Percentiles rank a stretch among this genome's conserved stretches.
phyloP scores from a whole-genome alignment of 2,329 filamentous ascomycete genomes.

The Colletotrichum limetticola region DNA sequence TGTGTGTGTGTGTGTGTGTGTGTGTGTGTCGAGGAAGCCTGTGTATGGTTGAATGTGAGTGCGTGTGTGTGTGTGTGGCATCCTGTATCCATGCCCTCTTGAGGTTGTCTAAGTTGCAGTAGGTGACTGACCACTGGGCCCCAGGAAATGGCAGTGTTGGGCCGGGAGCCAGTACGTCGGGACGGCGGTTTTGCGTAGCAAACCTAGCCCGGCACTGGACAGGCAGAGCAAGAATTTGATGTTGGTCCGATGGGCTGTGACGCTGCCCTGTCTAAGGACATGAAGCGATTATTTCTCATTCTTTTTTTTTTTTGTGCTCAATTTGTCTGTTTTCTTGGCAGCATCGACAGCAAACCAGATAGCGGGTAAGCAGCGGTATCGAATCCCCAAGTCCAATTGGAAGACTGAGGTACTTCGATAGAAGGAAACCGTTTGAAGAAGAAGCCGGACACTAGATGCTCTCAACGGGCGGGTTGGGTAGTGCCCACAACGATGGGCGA shows the following conservation, averaged over 20 bases:
- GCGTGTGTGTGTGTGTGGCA: neutral
- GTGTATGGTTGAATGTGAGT: neutral
- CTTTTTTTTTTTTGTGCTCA: neutral
- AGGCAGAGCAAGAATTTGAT: constrained; percentile 11
- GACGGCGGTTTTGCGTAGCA: constrained; percentile 28
- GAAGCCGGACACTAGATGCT: neutral
- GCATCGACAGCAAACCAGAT: constrained; percentile 10
- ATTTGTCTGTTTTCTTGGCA: constrained; percentile 20
- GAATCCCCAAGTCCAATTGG: constrained; percentile 2
- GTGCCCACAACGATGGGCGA: neutral
- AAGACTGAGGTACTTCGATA: neutral
- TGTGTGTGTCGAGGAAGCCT: neutral
- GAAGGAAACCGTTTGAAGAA: neutral
- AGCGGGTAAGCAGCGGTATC: constrained; percentile 10
- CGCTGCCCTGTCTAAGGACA: neutral
- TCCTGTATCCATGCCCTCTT: neutral
- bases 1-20: neutral
- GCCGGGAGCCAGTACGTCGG: constrained; percentile 34
- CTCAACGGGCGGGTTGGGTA: constrained; percentile 7
- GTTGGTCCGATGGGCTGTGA: constrained; percentile 23
- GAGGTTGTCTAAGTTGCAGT: constrained; percentile 6
- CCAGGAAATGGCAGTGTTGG: constrained; percentile 20
- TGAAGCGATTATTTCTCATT: neutral
- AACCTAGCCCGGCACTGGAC: constrained; percentile 30
- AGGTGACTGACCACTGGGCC: constrained; percentile 8